These are phyloP conservation scores for Colletotrichum somersetense DNA, from an alignment of 2,329 filamentous ascomycete genomes.

Conservation along the genomic window DNA sequence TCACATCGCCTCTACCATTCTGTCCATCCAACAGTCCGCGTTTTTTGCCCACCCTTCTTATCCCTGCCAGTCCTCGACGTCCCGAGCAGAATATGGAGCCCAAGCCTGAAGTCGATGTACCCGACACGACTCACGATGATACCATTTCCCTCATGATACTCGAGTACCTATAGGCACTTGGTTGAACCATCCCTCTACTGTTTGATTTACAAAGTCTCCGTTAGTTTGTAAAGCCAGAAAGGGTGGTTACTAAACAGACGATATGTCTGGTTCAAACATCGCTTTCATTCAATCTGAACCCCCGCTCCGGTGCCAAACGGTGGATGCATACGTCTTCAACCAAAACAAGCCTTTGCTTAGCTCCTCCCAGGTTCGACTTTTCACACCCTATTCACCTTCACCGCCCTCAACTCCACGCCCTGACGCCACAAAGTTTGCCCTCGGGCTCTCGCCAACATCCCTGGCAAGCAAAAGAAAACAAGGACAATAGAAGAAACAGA, in stretches of 20 bases:
- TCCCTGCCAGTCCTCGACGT: not conserved
- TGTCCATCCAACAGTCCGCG: not conserved
- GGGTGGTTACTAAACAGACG: no score
- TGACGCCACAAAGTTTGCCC: not conserved
- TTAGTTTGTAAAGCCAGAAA: no score
- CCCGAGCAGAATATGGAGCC: conserved; percentile 20
- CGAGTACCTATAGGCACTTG: conserved; percentile 20
- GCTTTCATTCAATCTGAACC: not conserved
- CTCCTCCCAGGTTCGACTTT: not conserved
- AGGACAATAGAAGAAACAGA: not conserved
- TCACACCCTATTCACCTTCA: not conserved
- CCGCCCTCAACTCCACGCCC: not conserved
- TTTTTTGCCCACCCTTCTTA: not conserved
- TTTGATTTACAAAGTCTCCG: no score
- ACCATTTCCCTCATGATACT: conserved; percentile 39
- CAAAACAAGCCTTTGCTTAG: not conserved
- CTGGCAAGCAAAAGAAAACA: not conserved
- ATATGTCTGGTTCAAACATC: no score
- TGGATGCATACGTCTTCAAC: not conserved
- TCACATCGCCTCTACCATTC: not conserved
- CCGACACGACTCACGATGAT: conserved; percentile 37
- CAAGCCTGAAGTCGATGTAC: conserved; percentile 8
- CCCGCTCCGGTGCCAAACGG: not conserved
- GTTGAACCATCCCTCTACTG: no score
- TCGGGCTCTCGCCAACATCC: not conserved